Evolutionary conservation across 176 grass and related monocot genomes (phyloP), one percentile per base, ranked within the genome.

Genomic region (Zoysia pacifica): DNA sequence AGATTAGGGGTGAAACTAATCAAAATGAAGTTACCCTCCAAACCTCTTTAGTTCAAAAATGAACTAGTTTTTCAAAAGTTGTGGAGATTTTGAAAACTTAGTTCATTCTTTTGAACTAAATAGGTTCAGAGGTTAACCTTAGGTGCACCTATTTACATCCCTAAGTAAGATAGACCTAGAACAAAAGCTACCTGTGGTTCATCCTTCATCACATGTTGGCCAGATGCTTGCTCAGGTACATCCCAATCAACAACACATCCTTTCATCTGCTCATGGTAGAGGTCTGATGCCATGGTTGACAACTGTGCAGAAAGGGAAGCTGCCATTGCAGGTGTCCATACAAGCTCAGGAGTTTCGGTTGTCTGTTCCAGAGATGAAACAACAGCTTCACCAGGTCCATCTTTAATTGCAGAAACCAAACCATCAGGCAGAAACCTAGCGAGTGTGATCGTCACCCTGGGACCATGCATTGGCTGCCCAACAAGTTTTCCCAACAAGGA

Each of bases 301-400:
- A 99, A 85, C 80, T 99, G 96, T 4, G 96, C 90, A 79, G 92
- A 95, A 61, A 95, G 88, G 87, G 96, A 99, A 59, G 96, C 75
- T 77, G 96, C 92, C 96, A 99, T 99, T 70, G 92, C 96, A 35
- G 96, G 92, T 69, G 96, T 99, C 96, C 96, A 99, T 70, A 99
- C 96, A 83, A 99, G 96, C 89, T 99, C 96, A 56, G 96, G 96
- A 70, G 96, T 99, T 91, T 99, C 96, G 50, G 96, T 95, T 81
- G 96, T 95, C 74, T 95, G 92, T 82, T 99, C 96, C 83, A 99
- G 79, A 75, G 81, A 83, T 11, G 86, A 90, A 82, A 95, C 86
- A 15, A 99, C 90, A 68, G 93, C 90, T 90, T 99, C 96, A 79
- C 96, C 96, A 46, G 96, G 96, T 46, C 96, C 96, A 83, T 99